Percentiles rank a stretch among this genome's conserved stretches.
These are phyloP conservation scores for Tardiomyces depauwii DNA, from an alignment of 1,139 yeast species.

Conservation along the genomic window DNA sequence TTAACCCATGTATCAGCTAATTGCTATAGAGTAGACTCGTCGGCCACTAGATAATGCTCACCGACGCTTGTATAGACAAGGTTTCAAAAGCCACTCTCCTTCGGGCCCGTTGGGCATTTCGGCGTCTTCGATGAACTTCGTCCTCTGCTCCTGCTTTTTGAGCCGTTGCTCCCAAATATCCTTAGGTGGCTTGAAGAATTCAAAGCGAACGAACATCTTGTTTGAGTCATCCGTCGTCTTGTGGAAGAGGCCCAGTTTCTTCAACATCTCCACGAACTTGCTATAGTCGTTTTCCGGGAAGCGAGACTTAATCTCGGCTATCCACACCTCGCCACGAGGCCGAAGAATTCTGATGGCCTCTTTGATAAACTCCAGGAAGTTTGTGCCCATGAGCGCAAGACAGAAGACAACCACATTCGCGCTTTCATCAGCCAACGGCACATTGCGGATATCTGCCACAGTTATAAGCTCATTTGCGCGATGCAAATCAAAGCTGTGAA, in stretches of 20 bases:
- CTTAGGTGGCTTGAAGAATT: constrained; percentile 77
- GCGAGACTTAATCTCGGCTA: constrained; percentile 92
- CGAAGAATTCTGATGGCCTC: constrained; percentile 84
- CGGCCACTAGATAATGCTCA: too few species aligned
- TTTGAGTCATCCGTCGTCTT: constrained; percentile 77
- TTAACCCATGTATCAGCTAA: too few species aligned
- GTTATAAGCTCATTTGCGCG: constrained; percentile 81
- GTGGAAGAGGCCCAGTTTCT: constrained; percentile 68
- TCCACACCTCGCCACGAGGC: constrained; percentile 93
- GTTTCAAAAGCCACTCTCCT: constrained; percentile 84
- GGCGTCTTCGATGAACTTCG: constrained; percentile 55
- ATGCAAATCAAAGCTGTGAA: constrained; percentile 85
- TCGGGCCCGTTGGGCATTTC: constrained; percentile 79
- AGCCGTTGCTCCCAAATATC: constrained; percentile 57
- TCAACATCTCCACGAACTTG: constrained; percentile 66
- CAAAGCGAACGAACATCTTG: constrained; percentile 91
- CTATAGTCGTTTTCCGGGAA: constrained; percentile 49
- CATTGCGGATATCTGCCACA: constrained; percentile 88
- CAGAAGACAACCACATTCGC: constrained; percentile 85
- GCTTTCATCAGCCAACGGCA: constrained; percentile 69
- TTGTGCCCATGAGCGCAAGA: constrained; percentile 94
- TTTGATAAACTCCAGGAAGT: constrained; percentile 77
- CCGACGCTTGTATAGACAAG: constrained; percentile 93
- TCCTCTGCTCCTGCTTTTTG: constrained; percentile 45
- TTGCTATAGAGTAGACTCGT: too few species aligned